Base-by-base conservation (phyloP, 768 basidiomycete species). In the Asterophora lycoperdoides region DNA sequence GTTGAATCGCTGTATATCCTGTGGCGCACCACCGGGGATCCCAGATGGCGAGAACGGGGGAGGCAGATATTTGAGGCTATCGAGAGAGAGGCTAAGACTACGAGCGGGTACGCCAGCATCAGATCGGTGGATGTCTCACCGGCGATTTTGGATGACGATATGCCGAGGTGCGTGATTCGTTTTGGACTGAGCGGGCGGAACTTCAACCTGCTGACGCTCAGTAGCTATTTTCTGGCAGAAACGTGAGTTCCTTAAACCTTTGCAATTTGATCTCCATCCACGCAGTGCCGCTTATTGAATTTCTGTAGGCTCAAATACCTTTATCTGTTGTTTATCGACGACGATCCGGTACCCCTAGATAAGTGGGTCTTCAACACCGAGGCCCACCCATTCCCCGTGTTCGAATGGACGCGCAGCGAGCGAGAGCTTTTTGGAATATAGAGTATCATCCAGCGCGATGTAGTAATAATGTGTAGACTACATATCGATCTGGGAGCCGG, bases 301-400 rank as follows among this genome's bases (percentile, higher is more conserved):
- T 47, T 20, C 46, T 51, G 11, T 30, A 83, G 81, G 54, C 68
- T 88, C 47, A 87, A 88, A 67, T 89, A 89, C 61, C 71, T 87
- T 39, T 81, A 84, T 62, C 70, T 90, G 17, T 64, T 86, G 60
- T 90, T 88, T 64, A 68, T 70, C 45, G 76, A 86, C 26, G 75
- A 79, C 8, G 84, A 89, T 53, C 73, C 73, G 3, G 54, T 88
- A 48, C 71, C 80, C 5, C 56, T 83, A 40, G 75, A 80, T 33
- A 58, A 70, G 54, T 83, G 78, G 76, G 79, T 81, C 14, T 81
- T 83, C 55, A 82, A 81, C 53, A 83, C 81, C 1, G 81, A 83
- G 64, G 90, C 88, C 4, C 90, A 91, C 61, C 86, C 89, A 9
- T 70, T 90, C 14, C 86, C 86, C 8, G 72, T 87, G 28, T 84